phyloP scores from a whole-genome alignment of 352 stramenopile species.

The Globisporangium viniferum region DNA sequence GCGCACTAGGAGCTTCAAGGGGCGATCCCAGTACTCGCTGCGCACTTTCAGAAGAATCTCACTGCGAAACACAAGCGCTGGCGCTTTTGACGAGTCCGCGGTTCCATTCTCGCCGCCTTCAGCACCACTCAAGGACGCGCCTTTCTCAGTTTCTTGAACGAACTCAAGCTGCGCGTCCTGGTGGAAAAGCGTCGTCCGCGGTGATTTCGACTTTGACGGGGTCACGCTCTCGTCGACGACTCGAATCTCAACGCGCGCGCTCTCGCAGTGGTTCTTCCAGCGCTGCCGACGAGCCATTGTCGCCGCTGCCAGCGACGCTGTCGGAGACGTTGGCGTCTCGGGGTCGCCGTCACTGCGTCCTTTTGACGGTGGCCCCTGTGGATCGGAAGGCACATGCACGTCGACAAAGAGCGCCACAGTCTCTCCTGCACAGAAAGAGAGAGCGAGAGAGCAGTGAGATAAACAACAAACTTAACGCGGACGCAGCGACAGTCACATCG shows the following conservation, averaged over 20 bases:
- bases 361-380: not conserved
- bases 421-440: conserved; percentile 27
- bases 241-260: conserved; percentile 49
- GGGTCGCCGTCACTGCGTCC: not conserved
- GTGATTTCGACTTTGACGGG: conserved; percentile 7
- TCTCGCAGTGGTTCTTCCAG: conserved; percentile 43
- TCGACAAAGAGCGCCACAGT: conserved; percentile 37
- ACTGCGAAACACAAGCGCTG: conserved; percentile 30
- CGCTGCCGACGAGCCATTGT: conserved; percentile 20
- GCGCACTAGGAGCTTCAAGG: conserved; percentile 49
- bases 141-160: conserved; percentile 14
- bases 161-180: conserved; percentile 54
- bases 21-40: conserved; percentile 55
- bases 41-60: conserved; percentile 58
- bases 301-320: not conserved
- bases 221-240: conserved; percentile 25
- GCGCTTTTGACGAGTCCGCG: not conserved
- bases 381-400: conserved; percentile 23
- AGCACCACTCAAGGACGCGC: not conserved
- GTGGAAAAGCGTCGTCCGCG: conserved; percentile 43
- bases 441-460: not conserved
- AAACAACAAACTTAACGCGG: not conserved
- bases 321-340: not conserved
- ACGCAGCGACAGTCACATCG: not conserved
- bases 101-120: not conserved